These are phyloP conservation scores for Crithidia thermophila DNA, from an alignment of 208 protist species.

Conservation along the genomic window DNA sequence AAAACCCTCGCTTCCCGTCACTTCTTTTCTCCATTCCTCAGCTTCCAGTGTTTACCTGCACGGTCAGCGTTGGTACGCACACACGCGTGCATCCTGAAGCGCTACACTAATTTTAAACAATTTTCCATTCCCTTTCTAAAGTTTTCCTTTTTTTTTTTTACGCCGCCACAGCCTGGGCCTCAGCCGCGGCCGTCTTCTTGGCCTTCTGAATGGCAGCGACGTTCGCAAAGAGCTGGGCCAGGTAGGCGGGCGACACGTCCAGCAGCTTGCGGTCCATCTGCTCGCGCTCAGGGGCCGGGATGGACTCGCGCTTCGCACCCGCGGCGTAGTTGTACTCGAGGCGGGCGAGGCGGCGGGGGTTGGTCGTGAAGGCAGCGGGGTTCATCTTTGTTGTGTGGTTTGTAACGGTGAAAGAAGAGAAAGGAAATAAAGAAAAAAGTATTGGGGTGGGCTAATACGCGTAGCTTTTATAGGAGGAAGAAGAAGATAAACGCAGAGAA, in stretches of 20 bases:
- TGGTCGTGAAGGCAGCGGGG: conserved; percentile 58
- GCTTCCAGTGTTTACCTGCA: no score
- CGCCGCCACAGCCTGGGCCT: not conserved
- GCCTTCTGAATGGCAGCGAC: conserved; percentile 29
- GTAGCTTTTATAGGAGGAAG: no score
- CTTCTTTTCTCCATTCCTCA: no score
- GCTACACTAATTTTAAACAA: no score
- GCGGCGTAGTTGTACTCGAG: conserved; percentile 73
- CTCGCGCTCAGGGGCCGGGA: conserved; percentile 51
- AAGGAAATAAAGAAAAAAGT: conserved; percentile 2
- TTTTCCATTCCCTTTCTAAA: not conserved
- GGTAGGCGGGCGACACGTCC: conserved; percentile 40
- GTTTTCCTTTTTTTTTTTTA: not conserved
- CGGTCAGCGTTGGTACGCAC: no score
- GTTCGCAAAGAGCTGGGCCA: conserved; percentile 69
- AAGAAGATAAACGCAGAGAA: no score
- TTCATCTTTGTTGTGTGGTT: conserved; percentile 36
- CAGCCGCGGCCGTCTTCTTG: not conserved
- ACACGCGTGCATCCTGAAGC: no score
- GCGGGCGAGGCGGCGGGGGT: conserved; percentile 62
- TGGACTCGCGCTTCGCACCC: conserved; percentile 57
- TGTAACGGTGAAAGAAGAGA: conserved; percentile 4
- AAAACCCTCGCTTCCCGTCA: no score
- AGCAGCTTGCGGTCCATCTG: conserved; percentile 54
- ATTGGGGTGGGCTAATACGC: no score